These are phyloP conservation scores for Cryptomeria japonica DNA, from an alignment of 75 land plant species.

Conservation along the genomic window DNA sequence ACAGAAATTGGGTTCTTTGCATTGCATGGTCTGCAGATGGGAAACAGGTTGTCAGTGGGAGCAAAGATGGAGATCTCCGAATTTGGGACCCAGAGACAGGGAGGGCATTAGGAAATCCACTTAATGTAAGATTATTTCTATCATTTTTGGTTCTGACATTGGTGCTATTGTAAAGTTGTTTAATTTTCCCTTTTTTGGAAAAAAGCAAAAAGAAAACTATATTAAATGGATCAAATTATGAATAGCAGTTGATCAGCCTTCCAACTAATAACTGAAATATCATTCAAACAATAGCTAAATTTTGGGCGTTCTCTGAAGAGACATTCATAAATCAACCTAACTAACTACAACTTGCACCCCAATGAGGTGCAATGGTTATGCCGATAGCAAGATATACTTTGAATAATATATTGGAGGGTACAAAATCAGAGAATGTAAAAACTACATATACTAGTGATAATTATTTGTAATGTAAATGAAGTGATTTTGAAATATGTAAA, in stretches of 20 bases:
- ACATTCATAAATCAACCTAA: too few relatives aligned
- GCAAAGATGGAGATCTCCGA: slow-evolving; percentile 83
- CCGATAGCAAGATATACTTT: too few relatives aligned
- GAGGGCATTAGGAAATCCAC: slow-evolving; percentile 65
- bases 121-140: slow-evolving; percentile 51
- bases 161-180: not conserved
- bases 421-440: too few relatives aligned
- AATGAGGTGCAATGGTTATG: too few relatives aligned
- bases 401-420: too few relatives aligned
- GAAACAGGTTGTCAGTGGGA: slow-evolving; percentile 87
- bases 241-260: not conserved
- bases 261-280: too few relatives aligned
- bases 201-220: not conserved
- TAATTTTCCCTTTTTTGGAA: not conserved
- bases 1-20: slow-evolving; percentile 96
- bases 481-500: too few relatives aligned
- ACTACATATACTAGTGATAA: too few relatives aligned
- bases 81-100: slow-evolving; percentile 94
- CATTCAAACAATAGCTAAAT: too few relatives aligned
- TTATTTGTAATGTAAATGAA: too few relatives aligned
- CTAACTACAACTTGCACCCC: too few relatives aligned
- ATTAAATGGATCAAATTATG: not conserved
- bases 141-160: not conserved
- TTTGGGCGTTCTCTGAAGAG: too few relatives aligned
- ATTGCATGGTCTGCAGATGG: slow-evolving; percentile 99